These are phyloP conservation scores for Fibroporia radiculosa DNA, from an alignment of 768 basidiomycete genomes.

Conservation along the genomic window DNA sequence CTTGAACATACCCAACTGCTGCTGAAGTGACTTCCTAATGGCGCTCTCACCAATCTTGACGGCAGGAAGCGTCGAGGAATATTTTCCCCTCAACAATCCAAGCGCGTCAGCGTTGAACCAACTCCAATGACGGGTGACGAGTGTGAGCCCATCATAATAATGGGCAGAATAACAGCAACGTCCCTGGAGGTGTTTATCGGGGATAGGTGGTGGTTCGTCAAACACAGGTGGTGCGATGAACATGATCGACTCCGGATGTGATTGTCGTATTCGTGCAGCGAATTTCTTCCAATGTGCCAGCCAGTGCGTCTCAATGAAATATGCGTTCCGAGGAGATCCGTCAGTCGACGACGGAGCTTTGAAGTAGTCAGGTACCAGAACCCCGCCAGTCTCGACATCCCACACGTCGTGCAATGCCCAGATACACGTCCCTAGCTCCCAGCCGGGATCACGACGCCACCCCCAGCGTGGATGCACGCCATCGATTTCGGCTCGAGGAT, in stretches of 20 bases:
- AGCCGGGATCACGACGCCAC: constrained; percentile 67
- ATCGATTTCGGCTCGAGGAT: constrained; percentile 39
- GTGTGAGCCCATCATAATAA: constrained; percentile 92
- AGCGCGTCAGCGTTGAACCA: constrained; percentile 95
- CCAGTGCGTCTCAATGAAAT: constrained; percentile 79
- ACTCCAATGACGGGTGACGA: constrained; percentile 90
- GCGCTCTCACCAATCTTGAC: constrained; percentile 77
- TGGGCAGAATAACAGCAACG: constrained; percentile 77
- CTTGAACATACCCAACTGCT: constrained; percentile 76
- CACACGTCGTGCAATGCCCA: constrained; percentile 91
- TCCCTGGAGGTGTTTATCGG: constrained; percentile 46
- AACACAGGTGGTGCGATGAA: constrained; percentile 94
- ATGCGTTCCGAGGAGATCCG: constrained; percentile 36
- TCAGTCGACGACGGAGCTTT: constrained; percentile 26
- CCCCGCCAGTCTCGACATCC: constrained; percentile 62
- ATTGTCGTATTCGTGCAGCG: constrained; percentile 45
- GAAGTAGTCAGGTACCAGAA: constrained; percentile 78
- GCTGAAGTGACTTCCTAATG: constrained; percentile 74
- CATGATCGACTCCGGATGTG: constrained; percentile 79
- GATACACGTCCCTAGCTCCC: constrained; percentile 71
- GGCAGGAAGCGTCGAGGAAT: constrained; percentile 57
- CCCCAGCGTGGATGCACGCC: constrained; percentile 69
- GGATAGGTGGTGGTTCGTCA: constrained; percentile 57
- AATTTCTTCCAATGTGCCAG: constrained; percentile 59
- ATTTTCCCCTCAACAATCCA: constrained; percentile 82